Percentiles rank a stretch among this genome's conserved stretches.
These are phyloP conservation scores for Macrotyloma uniflorum DNA, from an alignment of 306 rosid species.

Conservation along the genomic window DNA sequence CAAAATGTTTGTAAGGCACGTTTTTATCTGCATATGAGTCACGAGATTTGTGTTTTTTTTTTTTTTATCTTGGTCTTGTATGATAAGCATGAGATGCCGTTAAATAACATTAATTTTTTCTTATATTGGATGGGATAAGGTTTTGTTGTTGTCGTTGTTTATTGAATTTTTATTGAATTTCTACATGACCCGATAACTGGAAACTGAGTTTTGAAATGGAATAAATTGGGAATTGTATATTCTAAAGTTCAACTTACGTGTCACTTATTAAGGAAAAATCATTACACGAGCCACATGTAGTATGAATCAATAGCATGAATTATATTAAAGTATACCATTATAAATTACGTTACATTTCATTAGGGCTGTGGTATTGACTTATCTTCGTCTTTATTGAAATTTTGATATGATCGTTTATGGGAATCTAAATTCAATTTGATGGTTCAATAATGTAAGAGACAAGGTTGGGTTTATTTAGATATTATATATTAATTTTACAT, in stretches of 20 bases:
- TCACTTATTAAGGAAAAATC: background rate
- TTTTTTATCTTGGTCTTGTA: slow-evolving; percentile 17
- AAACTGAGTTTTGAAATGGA: background rate
- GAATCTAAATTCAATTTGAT: too few relatives aligned
- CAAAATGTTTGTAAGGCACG: slow-evolving; percentile 20
- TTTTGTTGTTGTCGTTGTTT: background rate
- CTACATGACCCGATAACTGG: background rate
- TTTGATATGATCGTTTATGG: too few relatives aligned
- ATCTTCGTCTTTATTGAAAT: too few relatives aligned
- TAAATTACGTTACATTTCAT: too few relatives aligned
- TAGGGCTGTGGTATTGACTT: too few relatives aligned
- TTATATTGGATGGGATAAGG: background rate
- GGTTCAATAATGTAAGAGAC: too few relatives aligned
- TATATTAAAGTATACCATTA: too few relatives aligned
- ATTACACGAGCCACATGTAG: background rate
- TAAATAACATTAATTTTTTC: slow-evolving; percentile 18
- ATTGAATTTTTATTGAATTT: slow-evolving; percentile 24
- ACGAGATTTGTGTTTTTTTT: background rate
- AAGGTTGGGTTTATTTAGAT: too few relatives aligned
- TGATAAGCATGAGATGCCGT: slow-evolving; percentile 2
- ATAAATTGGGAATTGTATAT: background rate
- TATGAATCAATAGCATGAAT: too few relatives aligned
- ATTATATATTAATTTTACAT: too few relatives aligned
- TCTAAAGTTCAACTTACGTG: background rate
- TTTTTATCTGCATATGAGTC: slow-evolving; percentile 20